Conservation (phyloP, 768 basidiomycete species). For the Flagelloscypha sp. region DNA sequence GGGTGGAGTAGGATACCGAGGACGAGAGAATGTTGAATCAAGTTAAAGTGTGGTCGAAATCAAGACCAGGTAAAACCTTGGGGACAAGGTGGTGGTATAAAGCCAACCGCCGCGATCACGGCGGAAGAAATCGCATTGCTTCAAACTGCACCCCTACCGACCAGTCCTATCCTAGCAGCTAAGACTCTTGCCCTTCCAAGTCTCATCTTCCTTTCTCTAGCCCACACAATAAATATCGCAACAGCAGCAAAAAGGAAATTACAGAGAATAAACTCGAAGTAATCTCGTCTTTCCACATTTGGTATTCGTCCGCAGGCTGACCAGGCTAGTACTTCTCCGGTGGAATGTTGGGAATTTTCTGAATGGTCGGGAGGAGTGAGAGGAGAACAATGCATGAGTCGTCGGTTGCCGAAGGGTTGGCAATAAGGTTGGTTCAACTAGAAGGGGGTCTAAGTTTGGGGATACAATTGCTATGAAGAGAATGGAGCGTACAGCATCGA, state of each 20-base stretch:
- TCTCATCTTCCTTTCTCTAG: slow-evolving; percentile 60
- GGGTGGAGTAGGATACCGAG: too few species aligned
- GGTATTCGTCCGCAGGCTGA: slow-evolving; percentile 88
- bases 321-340: slow-evolving; percentile 75
- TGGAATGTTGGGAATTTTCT: slow-evolving; percentile 4
- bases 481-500: slow-evolving; percentile 42
- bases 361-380: slow-evolving; percentile 11
- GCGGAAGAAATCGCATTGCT: too few species aligned
- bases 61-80: too few species aligned
- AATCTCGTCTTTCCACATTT: slow-evolving; percentile 72
- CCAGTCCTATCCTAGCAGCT: slow-evolving; percentile 78
- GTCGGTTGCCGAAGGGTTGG: slow-evolving; percentile 91
- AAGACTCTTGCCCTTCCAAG: slow-evolving; percentile 72
- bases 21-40: too few species aligned
- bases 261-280: slow-evolving; percentile 84
- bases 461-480: slow-evolving; percentile 3
- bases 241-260: slow-evolving; percentile 66
- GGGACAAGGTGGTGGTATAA: too few species aligned
- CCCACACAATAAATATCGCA: slow-evolving; percentile 56
- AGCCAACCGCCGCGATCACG: too few species aligned
- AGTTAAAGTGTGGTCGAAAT: too few species aligned
- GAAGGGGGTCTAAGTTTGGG: slow-evolving; percentile 3
- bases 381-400: slow-evolving; percentile 68
- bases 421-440: slow-evolving; percentile 86
- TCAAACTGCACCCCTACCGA: slow-evolving; percentile 13